Evolutionary conservation across 768 basidiomycete species (phyloP), one percentile per base, ranked within the genome.

Genomic region (Boletus edulis): DNA sequence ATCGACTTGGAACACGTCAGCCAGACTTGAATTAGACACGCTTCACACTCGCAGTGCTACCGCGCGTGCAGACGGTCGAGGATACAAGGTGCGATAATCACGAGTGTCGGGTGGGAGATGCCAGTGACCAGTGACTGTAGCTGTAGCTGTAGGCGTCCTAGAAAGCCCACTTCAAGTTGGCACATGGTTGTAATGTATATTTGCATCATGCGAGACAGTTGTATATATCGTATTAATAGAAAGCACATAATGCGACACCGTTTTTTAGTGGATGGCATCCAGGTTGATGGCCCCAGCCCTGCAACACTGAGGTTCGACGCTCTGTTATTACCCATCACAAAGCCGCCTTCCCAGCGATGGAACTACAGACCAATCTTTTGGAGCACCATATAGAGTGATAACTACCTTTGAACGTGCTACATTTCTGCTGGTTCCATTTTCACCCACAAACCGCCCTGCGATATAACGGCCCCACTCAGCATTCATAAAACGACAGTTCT

Each of bases 401-500:
- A 27, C 14, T 10, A 27, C 14, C 15, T 48, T 35, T 14, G 34
- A 35, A 12, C 14, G 29, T 13, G 22, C 35, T 56, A 64, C 3
- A 11, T 22, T 3, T 73, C 69, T 2, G 57, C 64, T 42, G 69
- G 63, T 18, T 62, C 64, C 78, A 78, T 76, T 51, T 65, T 75
- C 31, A 78, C 70, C 78, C 79, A 80, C 20, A 80, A 56, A 12
- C 79, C 79, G 2, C 77, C 77, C 77, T 78, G 39, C 2, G n/a
- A 46, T 20, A 14, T 10, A 49, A 37, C 31, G 17, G 18, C 17
- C 3, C 18, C 12, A 31, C 34, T 45, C 15, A 40, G 20, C 15
- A 18, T 14, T 10, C 43, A 41, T 1, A 1, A 2, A 31, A 22
- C 9, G 8, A 29, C 10, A 17, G 13, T 5, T 5, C 12, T 12